Conservation (phyloP, 768 basidiomycete species). For the Tephrocybe sp. region DNA sequence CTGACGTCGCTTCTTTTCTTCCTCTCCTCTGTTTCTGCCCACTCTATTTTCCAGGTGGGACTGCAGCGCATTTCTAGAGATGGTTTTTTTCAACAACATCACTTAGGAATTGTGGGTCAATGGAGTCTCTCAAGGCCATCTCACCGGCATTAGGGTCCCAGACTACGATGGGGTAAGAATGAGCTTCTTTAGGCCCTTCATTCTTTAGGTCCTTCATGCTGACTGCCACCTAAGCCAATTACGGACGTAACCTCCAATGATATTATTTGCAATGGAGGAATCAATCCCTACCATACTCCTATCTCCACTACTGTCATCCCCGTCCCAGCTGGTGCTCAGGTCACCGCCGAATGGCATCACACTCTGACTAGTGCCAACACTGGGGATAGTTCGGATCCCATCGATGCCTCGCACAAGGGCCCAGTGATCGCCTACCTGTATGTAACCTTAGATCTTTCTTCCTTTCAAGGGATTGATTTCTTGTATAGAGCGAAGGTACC, state of each 20-base stretch:
- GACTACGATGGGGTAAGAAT: slow-evolving; percentile 37
- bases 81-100: not conserved
- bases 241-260: slow-evolving; percentile 55
- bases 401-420: slow-evolving; percentile 52
- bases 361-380: slow-evolving; percentile 40
- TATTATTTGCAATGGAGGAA: slow-evolving; percentile 57
- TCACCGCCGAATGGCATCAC: slow-evolving; percentile 56
- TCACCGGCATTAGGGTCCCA: slow-evolving; percentile 38
- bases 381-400: slow-evolving; percentile 41
- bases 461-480: not conserved
- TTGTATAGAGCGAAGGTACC: slow-evolving; percentile 40
- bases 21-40: slow-evolving; percentile 36
- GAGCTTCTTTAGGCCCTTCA: not conserved
- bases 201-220: not conserved
- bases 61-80: not conserved
- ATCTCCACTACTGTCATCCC: slow-evolving; percentile 42
- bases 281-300: slow-evolving; percentile 49
- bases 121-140: slow-evolving; percentile 43
- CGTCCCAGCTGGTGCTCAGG: slow-evolving; percentile 49
- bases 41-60: slow-evolving; percentile 51
- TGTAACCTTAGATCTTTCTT: slow-evolving; percentile 14
- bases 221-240: slow-evolving; percentile 38
- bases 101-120: slow-evolving; percentile 48
- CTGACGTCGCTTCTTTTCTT: slow-evolving; percentile 29
- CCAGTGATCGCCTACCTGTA: slow-evolving; percentile 49